A percentile compares a stretch with the other conserved stretches of the same genome.
Evolutionary conservation across 163 green algal genomes (phyloP).

Genomic region (Chlorella variabilis): DNA sequence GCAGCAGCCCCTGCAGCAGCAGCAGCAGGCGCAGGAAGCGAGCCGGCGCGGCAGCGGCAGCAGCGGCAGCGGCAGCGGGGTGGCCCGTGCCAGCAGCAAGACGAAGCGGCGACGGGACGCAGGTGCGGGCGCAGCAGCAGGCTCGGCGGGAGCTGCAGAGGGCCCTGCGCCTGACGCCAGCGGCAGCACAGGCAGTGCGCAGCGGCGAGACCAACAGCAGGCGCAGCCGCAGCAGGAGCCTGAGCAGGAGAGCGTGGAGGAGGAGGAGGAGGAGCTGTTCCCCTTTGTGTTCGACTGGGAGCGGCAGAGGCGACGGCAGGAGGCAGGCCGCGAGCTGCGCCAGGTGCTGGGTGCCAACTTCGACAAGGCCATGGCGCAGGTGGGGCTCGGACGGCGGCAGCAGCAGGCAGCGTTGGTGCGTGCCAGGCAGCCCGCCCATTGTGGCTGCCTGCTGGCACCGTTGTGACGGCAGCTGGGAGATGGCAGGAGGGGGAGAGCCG

Average conservation of each 20-base stretch:
- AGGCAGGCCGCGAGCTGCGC: slow-evolving; percentile 18
- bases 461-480: too few relatives aligned
- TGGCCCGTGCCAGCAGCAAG: background rate
- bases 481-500: too few relatives aligned
- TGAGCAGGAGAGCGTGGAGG: background rate
- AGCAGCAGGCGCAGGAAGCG: background rate
- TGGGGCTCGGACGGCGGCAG: background rate
- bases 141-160: background rate
- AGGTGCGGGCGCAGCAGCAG: background rate
- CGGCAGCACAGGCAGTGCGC: background rate
- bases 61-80: background rate
- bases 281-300: slow-evolving; percentile 28
- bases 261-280: slow-evolving; percentile 8
- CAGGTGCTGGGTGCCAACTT: slow-evolving; percentile 10
- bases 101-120: background rate
- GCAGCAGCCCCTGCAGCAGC: background rate
- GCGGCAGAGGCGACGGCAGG: slow-evolving; percentile 3
- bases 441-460: too few relatives aligned
- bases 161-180: background rate
- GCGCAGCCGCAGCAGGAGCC: background rate
- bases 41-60: background rate
- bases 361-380: slow-evolving; percentile 16
- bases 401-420: background rate
- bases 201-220: background rate
- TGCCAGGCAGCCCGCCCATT: background rate